Percentiles rank a stretch among this genome's conserved stretches.
These are phyloP conservation scores for Dryas drummondii DNA, from an alignment of 306 rosid genomes.

Conservation along the genomic window DNA sequence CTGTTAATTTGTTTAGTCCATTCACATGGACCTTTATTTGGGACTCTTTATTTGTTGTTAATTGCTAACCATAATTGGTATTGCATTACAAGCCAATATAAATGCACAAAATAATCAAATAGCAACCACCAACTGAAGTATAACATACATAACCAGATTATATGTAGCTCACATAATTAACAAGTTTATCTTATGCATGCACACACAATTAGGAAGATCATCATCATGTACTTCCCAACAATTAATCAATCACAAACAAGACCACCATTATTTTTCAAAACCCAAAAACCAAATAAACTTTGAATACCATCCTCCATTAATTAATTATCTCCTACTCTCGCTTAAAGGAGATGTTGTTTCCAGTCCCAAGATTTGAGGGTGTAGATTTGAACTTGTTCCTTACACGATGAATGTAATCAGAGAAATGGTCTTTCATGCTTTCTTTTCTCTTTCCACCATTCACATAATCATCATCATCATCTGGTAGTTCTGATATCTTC, in stretches of 20 bases:
- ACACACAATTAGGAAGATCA: too few species aligned
- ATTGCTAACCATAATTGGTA: too few species aligned
- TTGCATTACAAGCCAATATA: too few species aligned
- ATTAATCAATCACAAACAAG: not conserved
- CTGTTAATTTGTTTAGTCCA: too few species aligned
- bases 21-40: not conserved
- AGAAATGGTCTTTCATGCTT: conserved; percentile 33
- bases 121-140: not conserved
- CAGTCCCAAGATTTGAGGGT: conserved; percentile 17
- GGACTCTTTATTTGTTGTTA: too few species aligned
- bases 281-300: conserved; percentile 8
- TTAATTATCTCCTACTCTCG: conserved; percentile 21
- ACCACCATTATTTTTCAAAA: not conserved
- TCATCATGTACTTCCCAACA: too few species aligned
- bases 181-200: too few species aligned
- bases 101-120: too few species aligned
- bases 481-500: conserved; percentile 11
- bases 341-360: conserved; percentile 38
- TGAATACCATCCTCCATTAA: not conserved
- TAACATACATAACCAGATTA: not conserved
- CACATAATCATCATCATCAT: not conserved
- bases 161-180: not conserved
- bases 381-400: conserved; percentile 39
- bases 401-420: conserved; percentile 41
- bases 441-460: conserved; percentile 30